Percentiles rank a stretch among this genome's conserved stretches.
Evolutionary conservation across 2,329 filamentous ascomycete genomes (phyloP).

Genomic region (Incumbomyces delicatus): DNA sequence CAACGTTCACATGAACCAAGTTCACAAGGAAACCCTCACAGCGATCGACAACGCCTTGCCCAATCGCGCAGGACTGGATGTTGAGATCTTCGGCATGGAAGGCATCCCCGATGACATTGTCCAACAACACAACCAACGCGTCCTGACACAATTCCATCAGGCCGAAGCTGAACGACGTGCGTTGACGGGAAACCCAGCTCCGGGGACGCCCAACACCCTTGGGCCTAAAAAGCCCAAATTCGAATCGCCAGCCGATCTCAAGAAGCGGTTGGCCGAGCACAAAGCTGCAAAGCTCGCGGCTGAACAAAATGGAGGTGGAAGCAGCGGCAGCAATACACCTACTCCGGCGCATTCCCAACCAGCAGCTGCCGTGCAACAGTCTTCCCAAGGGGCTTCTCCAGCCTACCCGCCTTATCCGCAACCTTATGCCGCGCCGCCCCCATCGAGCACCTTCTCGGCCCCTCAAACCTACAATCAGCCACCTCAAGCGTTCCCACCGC

Average conservation of each 20-base stretch:
- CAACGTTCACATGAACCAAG: conserved; percentile 94
- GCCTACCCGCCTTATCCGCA: conserved; percentile 18
- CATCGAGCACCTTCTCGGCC: conserved; percentile 5
- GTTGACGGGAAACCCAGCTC: conserved; percentile 71
- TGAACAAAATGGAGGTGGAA: conserved; percentile 47
- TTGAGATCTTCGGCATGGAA: conserved; percentile 98
- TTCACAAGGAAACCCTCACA: conserved; percentile 86
- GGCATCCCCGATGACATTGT: conserved; percentile 82
- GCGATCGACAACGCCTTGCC: conserved; percentile 87
- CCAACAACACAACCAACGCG: conserved; percentile 73
- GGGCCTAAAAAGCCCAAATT: conserved; percentile 55
- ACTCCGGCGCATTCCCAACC: conserved; percentile 37
- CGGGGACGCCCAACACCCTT: conserved; percentile 45
- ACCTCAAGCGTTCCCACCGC: conserved; percentile 20
- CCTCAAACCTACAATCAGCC: conserved; percentile 18
- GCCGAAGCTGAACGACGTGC: conserved; percentile 73
- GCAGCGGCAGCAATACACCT: conserved; percentile 50
- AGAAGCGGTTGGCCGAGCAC: conserved; percentile 68
- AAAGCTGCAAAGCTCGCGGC: conserved; percentile 52
- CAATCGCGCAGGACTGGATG: conserved; percentile 72
- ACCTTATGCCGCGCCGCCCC: conserved; percentile 10
- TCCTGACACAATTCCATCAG: conserved; percentile 76
- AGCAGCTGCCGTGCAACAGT: conserved; percentile 23
- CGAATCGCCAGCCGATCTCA: conserved; percentile 67
- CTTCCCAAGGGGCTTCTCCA: conserved; percentile 12